phyloP scores from a whole-genome alignment of 495 filamentous ascomycete species.

The Penicillium turbatum region DNA sequence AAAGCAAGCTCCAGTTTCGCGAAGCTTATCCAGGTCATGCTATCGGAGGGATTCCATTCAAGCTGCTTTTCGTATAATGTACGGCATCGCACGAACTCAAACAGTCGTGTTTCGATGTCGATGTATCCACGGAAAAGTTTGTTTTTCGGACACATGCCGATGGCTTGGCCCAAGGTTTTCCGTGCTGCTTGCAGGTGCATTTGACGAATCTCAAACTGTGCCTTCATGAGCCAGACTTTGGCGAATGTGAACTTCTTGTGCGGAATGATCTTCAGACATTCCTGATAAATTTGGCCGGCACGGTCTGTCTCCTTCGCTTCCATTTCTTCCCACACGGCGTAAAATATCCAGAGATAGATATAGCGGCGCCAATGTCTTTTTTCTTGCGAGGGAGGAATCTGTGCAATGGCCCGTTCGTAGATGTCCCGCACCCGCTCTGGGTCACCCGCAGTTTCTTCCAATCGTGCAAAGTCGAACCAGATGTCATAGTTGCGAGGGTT shows the following conservation, averaged over 20 bases:
- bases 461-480: conserved; percentile 91
- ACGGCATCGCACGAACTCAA: conserved; percentile 86
- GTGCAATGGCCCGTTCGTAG: conserved; percentile 94
- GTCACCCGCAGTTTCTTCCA: conserved; percentile 82
- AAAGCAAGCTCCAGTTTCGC: conserved; percentile 86
- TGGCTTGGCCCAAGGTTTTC: conserved; percentile 81
- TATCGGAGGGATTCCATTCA: conserved; percentile 83
- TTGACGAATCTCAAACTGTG: conserved; percentile 90
- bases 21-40: conserved; percentile 91
- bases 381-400: conserved; percentile 91
- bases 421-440: conserved; percentile 79
- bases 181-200: conserved; percentile 72
- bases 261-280: conserved; percentile 81
- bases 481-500: conserved; percentile 91
- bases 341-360: conserved; percentile 97
- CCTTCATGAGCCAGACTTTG: conserved; percentile 91
- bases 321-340: conserved; percentile 91
- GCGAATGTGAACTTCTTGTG: conserved; percentile 98
- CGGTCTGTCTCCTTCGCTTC: conserved; percentile 73
- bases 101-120: conserved; percentile 82
- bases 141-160: conserved; percentile 94
- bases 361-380: conserved; percentile 97
- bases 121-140: conserved; percentile 93
- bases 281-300: conserved; percentile 84
- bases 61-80: conserved; percentile 92